Evolutionary conservation across 148 eudicot species (phyloP), one percentile per base, ranked within the genome.

Genomic region (Heliosperma pusillum): DNA sequence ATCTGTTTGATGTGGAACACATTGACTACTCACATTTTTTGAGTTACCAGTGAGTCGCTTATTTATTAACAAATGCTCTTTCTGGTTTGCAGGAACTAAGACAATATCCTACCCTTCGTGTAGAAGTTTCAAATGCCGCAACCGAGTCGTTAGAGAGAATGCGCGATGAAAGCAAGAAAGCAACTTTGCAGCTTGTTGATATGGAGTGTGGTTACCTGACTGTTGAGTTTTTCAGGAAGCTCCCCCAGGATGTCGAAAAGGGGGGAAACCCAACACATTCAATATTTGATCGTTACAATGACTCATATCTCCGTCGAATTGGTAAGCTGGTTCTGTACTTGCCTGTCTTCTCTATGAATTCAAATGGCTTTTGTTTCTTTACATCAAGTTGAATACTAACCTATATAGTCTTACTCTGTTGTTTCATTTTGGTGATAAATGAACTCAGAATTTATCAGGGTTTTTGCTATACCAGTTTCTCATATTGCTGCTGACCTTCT

Each of bases 251-350:
- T 83, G 88, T 88, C 13, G 98, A 95, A 85, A 95, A 95, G 89
- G 98, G 98, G 58, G 98, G 98, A 82, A 95, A 92, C 82, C 98
- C 98, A 45, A 90, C 98, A 74, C 96, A 90, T 84, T 95, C 98
- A 8, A 92, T 95, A 72, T 92, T 92, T 75, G 98, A 95, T 81
- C 84, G 98, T 83, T 95, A 95, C 72, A 89, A 90, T 70, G 98
- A 95, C 67, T 77, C 97, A 7, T 95, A 95, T 77, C 96, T 95
- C 15, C 92, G 98, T 45, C 83, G 98, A 78, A 81, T 95, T 71
- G 98, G 98, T 95, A 76, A 80, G 89, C 79, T 27, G 47, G 5
- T 29, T 69, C 20, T 69, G 5, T 55, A 52, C 42, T 60, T 70
- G 19, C 70, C 15, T 71, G 62, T 40, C 15, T 33, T 59, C 26